Base-by-base conservation (phyloP, 768 basidiomycete species). In the Leccinellum rugosiceps region DNA sequence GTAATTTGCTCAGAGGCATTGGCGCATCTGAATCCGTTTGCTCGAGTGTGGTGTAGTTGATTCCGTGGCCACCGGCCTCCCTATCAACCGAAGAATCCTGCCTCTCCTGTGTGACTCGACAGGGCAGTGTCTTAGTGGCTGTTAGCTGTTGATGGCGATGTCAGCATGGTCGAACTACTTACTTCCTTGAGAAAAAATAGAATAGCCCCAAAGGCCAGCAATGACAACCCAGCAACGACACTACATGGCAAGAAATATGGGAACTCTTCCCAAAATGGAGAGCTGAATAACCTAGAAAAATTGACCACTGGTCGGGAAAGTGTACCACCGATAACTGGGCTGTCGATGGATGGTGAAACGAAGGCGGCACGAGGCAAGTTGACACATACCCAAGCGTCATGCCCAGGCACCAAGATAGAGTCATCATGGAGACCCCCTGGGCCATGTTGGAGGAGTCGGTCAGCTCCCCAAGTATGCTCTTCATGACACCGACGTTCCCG, bases 401-500 rank as follows among this genome's bases (percentile, higher is more conserved):
- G 0, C 74, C 74, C 9, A 71, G 23, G 3, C 66, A 68, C 74
- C 68, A 77, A 15, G 69, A 59, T 0, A 77, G 58, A 3, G 75
- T 68, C 26, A 79, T 50, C 19, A 72, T 52, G 5, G 73, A 63
- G 19, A 76, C 72, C 0, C 68, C 79, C 34, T 72, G 71, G 6
- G 79, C 76, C 44, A 79, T 75, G 63, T 88, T 88, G 1, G 82
- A 80, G 1, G 78, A 72, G 63, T 88, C 86, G 0, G 86, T 86
- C 31, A 88, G 68, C 55, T 88, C 86, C 0, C 79, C 86, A 73
- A 88, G 78, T 63, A 83, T 81, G 61, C 83, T 86, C 65, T 89
- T 90, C 78, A 88, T 85, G 26, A 90, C 86, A 4, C 83, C 86
- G 4, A 84, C 78, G 64, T 87, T 87, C 38, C 87, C 88, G 58